These are phyloP conservation scores for Arthroderma uncinatum DNA, from an alignment of 2,329 filamentous ascomycete species.

Conservation along the genomic window DNA sequence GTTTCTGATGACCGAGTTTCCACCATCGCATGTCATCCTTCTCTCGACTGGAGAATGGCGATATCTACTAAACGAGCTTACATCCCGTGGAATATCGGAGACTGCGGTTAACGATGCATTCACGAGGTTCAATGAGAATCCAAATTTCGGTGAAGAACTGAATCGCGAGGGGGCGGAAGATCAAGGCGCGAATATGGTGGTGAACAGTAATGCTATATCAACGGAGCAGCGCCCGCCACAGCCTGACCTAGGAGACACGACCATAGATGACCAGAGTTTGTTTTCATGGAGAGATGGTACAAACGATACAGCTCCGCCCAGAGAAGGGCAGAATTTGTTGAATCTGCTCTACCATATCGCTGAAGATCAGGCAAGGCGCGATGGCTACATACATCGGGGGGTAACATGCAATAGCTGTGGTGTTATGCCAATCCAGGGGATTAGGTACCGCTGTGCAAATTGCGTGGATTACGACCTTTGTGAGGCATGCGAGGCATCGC, in stretches of 20 bases:
- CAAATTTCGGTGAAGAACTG: slow-evolving; percentile 31
- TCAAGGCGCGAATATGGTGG: slow-evolving; percentile 28
- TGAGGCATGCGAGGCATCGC: slow-evolving; percentile 68
- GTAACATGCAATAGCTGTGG: slow-evolving; percentile 87
- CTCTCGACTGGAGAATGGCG: slow-evolving; percentile 26
- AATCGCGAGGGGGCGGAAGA: slow-evolving; percentile 30
- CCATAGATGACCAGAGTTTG: slow-evolving; percentile 34
- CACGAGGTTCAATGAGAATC: slow-evolving; percentile 29
- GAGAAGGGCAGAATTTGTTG: slow-evolving; percentile 65
- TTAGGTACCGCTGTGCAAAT: slow-evolving; percentile 89
- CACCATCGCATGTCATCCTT: slow-evolving; percentile 26
- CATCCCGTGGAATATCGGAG: slow-evolving; percentile 28
- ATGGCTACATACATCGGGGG: slow-evolving; percentile 83
- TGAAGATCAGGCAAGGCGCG: slow-evolving; percentile 77
- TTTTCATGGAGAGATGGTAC: slow-evolving; percentile 36
- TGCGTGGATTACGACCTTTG: slow-evolving; percentile 94
- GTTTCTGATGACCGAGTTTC: slow-evolving; percentile 33
- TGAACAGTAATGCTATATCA: slow-evolving; percentile 10
- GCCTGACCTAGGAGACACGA: slow-evolving; percentile 27
- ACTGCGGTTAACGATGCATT: slow-evolving; percentile 29
- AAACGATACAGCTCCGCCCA: slow-evolving; percentile 30
- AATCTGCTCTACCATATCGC: slow-evolving; percentile 83
- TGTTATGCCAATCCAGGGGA: slow-evolving; percentile 76
- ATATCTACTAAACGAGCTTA: slow-evolving; percentile 30
- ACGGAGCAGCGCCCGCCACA: slow-evolving; percentile 19